phyloP scores from a whole-genome alignment of 1,284 basidiomycete genomes.

The Irpex rosettiformis region DNA sequence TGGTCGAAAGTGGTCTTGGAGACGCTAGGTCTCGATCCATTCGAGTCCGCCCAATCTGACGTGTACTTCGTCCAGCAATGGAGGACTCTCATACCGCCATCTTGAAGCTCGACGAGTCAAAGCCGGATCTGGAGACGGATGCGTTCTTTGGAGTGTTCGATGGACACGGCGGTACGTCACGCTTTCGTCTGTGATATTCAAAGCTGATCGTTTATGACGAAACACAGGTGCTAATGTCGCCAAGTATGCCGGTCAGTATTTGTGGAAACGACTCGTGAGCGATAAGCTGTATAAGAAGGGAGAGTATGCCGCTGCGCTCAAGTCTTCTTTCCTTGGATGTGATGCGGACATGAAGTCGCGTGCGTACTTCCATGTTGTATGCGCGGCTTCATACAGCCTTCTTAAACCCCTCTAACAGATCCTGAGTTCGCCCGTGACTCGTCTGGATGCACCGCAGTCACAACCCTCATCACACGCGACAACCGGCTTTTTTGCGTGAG shows the following conservation, averaged over 20 bases:
- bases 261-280: constrained; percentile 77
- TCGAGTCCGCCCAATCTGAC: background rate
- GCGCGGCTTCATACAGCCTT: constrained; percentile 11
- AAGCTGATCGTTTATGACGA: background rate
- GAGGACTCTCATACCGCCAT: constrained; percentile 95
- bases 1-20: no score
- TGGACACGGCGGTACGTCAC: constrained; percentile 87
- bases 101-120: constrained; percentile 58
- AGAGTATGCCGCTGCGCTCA: constrained; percentile 78
- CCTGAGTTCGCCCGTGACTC: constrained; percentile 89
- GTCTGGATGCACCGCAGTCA: constrained; percentile 96
- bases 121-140: constrained; percentile 45
- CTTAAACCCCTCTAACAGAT: constrained; percentile 44
- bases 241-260: constrained; percentile 85
- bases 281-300: constrained; percentile 73
- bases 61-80: constrained; percentile 65
- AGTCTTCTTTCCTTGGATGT: constrained; percentile 88
- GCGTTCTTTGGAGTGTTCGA: constrained; percentile 97
- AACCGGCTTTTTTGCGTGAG: constrained; percentile 79
- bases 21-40: background rate
- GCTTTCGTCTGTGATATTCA: background rate
- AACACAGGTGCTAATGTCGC: constrained; percentile 83
- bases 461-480: constrained; percentile 78
- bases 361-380: constrained; percentile 45
- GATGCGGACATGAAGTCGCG: constrained; percentile 87